Base-by-base conservation (phyloP, 495 filamentous ascomycete genomes). In the Lentithecium fluviatile region DNA sequence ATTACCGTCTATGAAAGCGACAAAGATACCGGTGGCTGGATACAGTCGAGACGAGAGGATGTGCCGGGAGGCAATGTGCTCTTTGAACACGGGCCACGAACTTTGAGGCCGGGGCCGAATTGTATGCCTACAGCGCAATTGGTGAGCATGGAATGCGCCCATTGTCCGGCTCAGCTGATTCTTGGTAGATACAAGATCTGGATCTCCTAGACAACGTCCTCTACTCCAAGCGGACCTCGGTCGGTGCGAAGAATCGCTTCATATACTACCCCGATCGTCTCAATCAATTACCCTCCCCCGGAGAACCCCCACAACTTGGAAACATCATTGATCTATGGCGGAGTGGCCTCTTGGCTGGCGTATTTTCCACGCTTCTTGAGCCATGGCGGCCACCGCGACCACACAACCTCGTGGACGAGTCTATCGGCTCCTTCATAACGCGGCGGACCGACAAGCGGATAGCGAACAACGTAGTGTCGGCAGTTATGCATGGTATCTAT, bases 251-350 rank as follows among this genome's bases (percentile, higher is more conserved):
- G 52, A 86, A 86, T 61, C 87, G 90, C n/a, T 98, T 81, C 70
- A 80, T 98, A 49, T 97, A 96, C 79, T 96, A 95, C 66, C 90
- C 91, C 3, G 88, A 97, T 69, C 90, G 85, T 66, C 81, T 99
- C 25, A 89, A 94, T 43, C 78, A 80, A 38, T 64, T 93, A 61
- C 90, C 89, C 15, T 10, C 60, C 66, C 13, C 24, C 23, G 8
- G 11, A 1, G 37, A 52, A 15, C 12, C n/a, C 5, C 4, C 21
- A 3, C 11, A 8, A 11, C 29, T 54, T 7, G 17, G 12, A 0
- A 45, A 21, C 2, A 12, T 45, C 3, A 0, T 50, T 1, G 24
- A 38, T 10, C 59, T 58, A 4, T 2, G n/a, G 5, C 19, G 67
- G 68, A 21, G 66, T 37, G 8, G 67, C 26, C 24, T 64, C 32